phyloP scores from a whole-genome alignment of 1,139 yeast genomes.

The Groenewaldozyma sp. region DNA sequence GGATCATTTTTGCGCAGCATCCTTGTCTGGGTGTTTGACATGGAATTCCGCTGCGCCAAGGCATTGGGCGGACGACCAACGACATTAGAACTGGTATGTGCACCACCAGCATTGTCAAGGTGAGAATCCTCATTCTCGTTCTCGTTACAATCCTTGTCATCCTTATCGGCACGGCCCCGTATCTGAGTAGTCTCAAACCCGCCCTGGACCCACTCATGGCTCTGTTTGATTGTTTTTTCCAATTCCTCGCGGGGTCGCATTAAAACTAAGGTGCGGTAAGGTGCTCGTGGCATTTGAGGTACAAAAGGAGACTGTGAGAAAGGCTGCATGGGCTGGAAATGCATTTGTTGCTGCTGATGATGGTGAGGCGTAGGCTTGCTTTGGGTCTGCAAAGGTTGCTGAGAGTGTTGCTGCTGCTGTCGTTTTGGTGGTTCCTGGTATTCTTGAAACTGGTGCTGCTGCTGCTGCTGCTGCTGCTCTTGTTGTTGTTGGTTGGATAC shows the following conservation, averaged over 20 bases:
- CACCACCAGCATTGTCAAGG: neutral
- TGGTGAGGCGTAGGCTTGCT: neutral
- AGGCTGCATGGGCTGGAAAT: neutral
- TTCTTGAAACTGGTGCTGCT: neutral
- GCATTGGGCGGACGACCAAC: too few relatives aligned
- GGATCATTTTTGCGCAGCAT: neutral
- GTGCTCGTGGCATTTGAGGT: neutral
- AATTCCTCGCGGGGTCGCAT: neutral
- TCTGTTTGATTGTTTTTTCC: neutral
- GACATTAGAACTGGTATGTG: neutral
- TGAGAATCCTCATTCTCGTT: neutral
- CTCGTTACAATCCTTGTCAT: neutral
- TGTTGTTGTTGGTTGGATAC: too few relatives aligned
- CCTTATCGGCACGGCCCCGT: neutral
- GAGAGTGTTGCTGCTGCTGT: neutral
- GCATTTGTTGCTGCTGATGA: neutral
- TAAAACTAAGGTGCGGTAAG: neutral
- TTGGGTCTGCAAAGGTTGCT: neutral
- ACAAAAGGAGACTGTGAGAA: neutral
- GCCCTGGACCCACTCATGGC: conserved; percentile 4
- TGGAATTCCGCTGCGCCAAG: neutral
- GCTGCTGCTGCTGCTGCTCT: neutral
- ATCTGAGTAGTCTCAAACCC: conserved; percentile 1
- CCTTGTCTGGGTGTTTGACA: neutral
- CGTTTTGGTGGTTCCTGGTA: neutral